Conservation (phyloP, 2,329 filamentous ascomycete species). For the Penicillium oxalicum region DNA sequence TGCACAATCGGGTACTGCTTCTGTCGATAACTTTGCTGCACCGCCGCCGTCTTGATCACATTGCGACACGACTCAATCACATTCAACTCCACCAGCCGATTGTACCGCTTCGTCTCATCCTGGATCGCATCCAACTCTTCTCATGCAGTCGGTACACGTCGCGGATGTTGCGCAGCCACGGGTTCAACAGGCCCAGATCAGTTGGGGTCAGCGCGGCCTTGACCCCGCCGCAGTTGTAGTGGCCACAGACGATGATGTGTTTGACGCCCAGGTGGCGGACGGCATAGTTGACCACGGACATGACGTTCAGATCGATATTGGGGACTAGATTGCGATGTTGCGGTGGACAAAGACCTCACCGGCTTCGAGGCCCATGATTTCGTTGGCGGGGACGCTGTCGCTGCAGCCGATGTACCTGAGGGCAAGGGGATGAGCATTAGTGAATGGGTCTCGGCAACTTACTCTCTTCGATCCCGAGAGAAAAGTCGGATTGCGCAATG, state of each 20-base stretch:
- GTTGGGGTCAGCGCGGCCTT: constrained; percentile 57
- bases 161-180: constrained; percentile 63
- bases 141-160: constrained; percentile 69
- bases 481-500: no score
- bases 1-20: constrained; percentile 64
- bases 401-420: constrained; percentile 32
- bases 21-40: constrained; percentile 54
- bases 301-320: constrained; percentile 26
- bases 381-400: constrained; percentile 29
- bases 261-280: constrained; percentile 47
- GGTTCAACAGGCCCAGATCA: constrained; percentile 65
- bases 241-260: constrained; percentile 65
- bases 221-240: constrained; percentile 63
- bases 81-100: constrained; percentile 27
- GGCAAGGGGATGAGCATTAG: no score
- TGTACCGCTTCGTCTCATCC: constrained; percentile 19
- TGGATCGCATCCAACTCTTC: constrained; percentile 50
- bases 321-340: constrained; percentile 32
- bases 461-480: no score
- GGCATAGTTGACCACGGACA: constrained; percentile 30
- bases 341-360: constrained; percentile 32
- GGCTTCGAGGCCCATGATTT: constrained; percentile 29
- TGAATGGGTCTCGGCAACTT: no score
- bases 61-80: constrained; percentile 27
- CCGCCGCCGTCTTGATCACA: constrained; percentile 46